phyloP scores from a whole-genome alignment of 345 rosid genomes.

The Lepidium didymum region DNA sequence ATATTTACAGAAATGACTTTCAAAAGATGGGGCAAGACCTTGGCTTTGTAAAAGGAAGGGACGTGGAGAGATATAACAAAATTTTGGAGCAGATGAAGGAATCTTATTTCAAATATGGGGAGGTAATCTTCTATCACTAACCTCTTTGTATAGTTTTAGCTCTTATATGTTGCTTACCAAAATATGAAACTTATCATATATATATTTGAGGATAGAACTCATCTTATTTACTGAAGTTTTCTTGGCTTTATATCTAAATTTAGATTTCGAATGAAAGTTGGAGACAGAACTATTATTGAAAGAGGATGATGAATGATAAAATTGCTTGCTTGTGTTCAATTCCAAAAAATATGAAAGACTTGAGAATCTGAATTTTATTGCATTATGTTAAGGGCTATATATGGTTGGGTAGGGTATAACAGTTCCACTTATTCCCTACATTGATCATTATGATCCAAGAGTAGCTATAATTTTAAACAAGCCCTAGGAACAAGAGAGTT shows the following conservation, averaged over 20 bases:
- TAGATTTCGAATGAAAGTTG: neutral
- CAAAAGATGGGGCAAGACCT: slow-evolving; percentile 73
- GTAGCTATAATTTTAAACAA: neutral
- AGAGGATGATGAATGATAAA: neutral
- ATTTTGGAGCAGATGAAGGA: slow-evolving; percentile 52
- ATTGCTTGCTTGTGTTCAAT: neutral
- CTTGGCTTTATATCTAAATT: neutral
- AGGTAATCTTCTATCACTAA: slow-evolving; percentile 36
- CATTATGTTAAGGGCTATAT: neutral
- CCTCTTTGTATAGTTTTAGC: neutral
- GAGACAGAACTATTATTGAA: neutral
- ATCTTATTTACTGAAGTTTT: neutral
- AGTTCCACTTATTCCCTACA: neutral
- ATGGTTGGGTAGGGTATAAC: neutral
- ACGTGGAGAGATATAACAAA: slow-evolving; percentile 54
- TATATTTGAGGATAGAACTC: neutral
- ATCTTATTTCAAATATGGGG: slow-evolving; percentile 55
- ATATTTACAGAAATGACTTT: slow-evolving; percentile 51
- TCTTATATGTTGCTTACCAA: neutral
- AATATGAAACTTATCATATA: neutral
- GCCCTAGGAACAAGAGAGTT: neutral
- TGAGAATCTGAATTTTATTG: neutral
- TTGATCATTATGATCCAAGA: neutral
- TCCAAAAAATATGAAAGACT: neutral
- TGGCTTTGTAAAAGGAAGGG: slow-evolving; percentile 58